Conservation (phyloP, 192 early-diverging fungal species). For the Coemansia asiatica region DNA sequence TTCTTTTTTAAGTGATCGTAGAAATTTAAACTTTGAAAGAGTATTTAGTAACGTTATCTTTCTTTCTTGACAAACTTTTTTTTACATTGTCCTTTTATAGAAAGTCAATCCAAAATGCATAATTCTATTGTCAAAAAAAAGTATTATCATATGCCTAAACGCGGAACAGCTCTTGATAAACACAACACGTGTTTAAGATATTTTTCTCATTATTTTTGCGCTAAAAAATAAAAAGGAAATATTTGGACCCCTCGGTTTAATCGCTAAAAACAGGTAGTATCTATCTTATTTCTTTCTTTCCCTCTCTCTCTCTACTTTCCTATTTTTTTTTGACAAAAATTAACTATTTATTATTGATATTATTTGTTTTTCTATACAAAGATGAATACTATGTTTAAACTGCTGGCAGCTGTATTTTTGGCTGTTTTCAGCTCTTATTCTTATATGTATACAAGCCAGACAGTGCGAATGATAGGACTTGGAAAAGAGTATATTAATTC, state of each 20-base stretch:
- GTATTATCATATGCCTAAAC: background rate
- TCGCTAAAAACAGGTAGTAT: background rate
- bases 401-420: background rate
- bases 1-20: too few relatives aligned
- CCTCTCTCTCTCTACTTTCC: background rate
- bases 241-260: too few relatives aligned
- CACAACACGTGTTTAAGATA: background rate
- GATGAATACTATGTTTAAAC: background rate
- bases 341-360: too few relatives aligned
- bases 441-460: constrained; percentile 7
- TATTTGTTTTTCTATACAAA: background rate
- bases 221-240: background rate
- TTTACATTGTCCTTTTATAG: too few relatives aligned
- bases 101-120: background rate
- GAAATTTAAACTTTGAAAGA: too few relatives aligned
- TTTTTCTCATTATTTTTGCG: too few relatives aligned
- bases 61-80: too few relatives aligned
- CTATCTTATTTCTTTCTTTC: background rate
- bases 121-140: too few relatives aligned
- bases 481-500: constrained; percentile 26
- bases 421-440: constrained; percentile 9
- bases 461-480: constrained; percentile 17
- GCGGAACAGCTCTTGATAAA: too few relatives aligned
- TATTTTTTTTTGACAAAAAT: too few relatives aligned
- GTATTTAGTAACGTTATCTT: too few relatives aligned